Percentiles rank a stretch among this genome's conserved stretches.
Conservation (phyloP, 2,329 filamentous ascomycete species). For the Fusarium vanettenii region DNA sequence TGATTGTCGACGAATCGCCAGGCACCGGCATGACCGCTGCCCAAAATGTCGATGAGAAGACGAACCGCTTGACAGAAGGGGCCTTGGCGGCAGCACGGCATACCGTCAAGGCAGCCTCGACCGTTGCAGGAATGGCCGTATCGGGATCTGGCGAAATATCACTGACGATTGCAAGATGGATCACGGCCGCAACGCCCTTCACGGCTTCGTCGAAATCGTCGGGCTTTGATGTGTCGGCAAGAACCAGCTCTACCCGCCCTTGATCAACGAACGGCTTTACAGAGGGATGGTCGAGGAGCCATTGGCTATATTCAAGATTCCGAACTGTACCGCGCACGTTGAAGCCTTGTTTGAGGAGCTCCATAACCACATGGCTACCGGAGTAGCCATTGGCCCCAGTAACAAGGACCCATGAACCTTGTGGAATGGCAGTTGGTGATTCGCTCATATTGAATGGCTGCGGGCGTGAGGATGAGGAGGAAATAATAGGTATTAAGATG, state of each 20-base stretch:
- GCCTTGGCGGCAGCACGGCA: not conserved
- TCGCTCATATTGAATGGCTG: not conserved
- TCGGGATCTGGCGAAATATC: not conserved
- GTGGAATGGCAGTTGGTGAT: not conserved
- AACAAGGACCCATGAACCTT: not conserved
- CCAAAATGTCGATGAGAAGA: not conserved
- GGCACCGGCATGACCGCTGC: not conserved
- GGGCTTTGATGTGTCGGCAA: not conserved
- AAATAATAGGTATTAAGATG: not conserved
- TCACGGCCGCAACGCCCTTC: not conserved
- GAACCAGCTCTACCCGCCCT: not conserved
- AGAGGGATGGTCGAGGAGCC: constrained; percentile 1
- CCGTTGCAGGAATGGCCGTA: not conserved
- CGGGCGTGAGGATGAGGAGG: not conserved
- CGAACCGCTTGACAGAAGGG: constrained; percentile 2
- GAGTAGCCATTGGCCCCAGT: constrained; percentile 3
- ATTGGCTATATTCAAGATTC: not conserved
- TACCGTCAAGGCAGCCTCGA: not conserved
- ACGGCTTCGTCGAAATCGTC: not conserved
- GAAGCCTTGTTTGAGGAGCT: not conserved
- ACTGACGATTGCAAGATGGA: not conserved
- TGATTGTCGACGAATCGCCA: not conserved
- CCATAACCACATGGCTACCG: not conserved
- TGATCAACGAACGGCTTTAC: not conserved
- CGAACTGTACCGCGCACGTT: constrained; percentile 2